Evolutionary conservation across 805 yeast species (phyloP).

Genomic region (Candida parachauliodes): DNA sequence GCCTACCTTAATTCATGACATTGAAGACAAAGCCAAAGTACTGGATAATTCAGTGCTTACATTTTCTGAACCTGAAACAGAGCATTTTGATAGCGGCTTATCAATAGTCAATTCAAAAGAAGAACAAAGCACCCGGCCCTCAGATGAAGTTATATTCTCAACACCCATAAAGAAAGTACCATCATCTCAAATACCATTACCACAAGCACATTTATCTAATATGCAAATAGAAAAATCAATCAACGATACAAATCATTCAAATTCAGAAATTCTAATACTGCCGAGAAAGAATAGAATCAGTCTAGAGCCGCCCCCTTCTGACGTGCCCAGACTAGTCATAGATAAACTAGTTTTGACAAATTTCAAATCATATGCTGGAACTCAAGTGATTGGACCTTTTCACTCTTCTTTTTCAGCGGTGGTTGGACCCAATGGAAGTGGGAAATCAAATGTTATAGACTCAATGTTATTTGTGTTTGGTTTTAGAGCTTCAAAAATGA

Average conservation of each 20-base stretch:
- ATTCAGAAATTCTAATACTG: background rate
- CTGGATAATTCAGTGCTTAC: conserved; percentile 18
- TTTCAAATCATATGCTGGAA: conserved; percentile 94
- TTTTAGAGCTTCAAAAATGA: conserved; percentile 92
- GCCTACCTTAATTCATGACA: background rate
- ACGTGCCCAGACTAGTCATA: conserved; percentile 67
- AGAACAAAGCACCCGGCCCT: background rate
- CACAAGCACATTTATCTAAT: too few species aligned
- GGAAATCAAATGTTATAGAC: conserved; percentile 96
- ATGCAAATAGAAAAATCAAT: background rate
- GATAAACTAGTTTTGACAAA: conserved; percentile 69
- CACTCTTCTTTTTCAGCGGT: conserved; percentile 92
- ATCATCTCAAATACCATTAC: too few species aligned
- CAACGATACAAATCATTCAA: background rate
- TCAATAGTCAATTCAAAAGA: conserved; percentile 1
- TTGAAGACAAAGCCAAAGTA: background rate
- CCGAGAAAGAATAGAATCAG: conserved; percentile 3
- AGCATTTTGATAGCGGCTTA: background rate
- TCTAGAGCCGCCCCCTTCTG: conserved; percentile 1
- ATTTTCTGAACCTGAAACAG: conserved; percentile 10
- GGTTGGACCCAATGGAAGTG: conserved; percentile 98
- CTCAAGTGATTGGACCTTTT: conserved; percentile 91
- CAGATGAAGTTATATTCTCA: background rate
- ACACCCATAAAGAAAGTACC: conserved; percentile 1
- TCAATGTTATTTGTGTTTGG: conserved; percentile 96